Percentiles rank a stretch among this genome's conserved stretches.
phyloP scores from a whole-genome alignment of 441 rosid genomes.

The Corymbia citriodora region DNA sequence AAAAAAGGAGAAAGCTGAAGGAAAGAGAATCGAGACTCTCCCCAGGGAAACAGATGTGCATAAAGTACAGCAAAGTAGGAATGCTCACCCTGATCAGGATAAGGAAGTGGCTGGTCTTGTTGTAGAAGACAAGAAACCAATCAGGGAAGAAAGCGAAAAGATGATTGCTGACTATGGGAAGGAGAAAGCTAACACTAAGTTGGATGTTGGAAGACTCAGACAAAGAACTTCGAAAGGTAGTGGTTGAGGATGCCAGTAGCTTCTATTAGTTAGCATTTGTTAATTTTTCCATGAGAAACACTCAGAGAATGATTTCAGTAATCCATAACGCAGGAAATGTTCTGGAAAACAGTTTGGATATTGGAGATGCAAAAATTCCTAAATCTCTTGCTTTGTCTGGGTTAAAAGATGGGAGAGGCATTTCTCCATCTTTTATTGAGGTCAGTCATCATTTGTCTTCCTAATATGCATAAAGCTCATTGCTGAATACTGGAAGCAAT shows the following conservation, averaged over 20 bases:
- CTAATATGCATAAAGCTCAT: not conserved
- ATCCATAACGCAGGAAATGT: not conserved
- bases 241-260: not conserved
- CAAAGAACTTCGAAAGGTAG: conserved; percentile 28
- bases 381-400: conserved; percentile 15
- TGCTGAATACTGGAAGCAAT: not conserved
- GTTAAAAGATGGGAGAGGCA: conserved; percentile 5
- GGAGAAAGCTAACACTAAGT: not conserved
- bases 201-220: not conserved
- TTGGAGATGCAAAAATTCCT: not conserved
- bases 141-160: not conserved
- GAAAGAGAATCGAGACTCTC: not conserved
- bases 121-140: not conserved
- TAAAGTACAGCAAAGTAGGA: not conserved
- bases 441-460: conserved; percentile 16
- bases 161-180: not conserved
- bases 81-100: not conserved
- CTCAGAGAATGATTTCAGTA: not conserved
- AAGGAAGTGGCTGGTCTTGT: not conserved
- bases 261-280: not conserved
- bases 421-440: conserved; percentile 23
- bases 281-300: not conserved
- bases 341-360: not conserved
- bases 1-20: conserved; percentile 2
- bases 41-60: not conserved